phyloP scores from a whole-genome alignment of 2,329 filamentous ascomycete species.

The Biscogniauxia marginata region DNA sequence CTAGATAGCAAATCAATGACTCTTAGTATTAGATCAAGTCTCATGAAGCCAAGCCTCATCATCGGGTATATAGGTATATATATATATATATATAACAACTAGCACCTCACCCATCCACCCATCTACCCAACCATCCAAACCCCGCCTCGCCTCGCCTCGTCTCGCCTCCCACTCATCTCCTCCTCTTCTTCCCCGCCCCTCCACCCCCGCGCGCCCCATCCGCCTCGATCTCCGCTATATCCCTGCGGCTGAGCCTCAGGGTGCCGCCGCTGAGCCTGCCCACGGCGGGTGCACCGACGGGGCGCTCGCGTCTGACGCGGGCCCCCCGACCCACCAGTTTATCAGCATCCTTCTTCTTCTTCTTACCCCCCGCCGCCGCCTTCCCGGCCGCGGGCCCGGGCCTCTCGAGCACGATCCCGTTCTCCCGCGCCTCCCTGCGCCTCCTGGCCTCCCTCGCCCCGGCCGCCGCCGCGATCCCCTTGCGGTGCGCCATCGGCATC shows the following conservation, averaged over 20 bases:
- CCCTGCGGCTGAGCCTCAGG: conserved; percentile 73
- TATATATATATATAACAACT: too few species aligned
- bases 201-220: conserved; percentile 12
- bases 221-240: conserved; percentile 51
- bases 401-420: conserved; percentile 82
- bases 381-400: conserved; percentile 15
- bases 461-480: conserved; percentile 75
- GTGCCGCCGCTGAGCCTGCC: conserved; percentile 74
- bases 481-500: conserved; percentile 85
- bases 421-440: conserved; percentile 79
- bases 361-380: conserved; percentile 34
- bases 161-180: too few species aligned
- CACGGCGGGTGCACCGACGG: conserved; percentile 73
- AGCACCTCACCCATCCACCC: background rate
- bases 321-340: conserved; percentile 12
- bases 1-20: too few species aligned
- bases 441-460: conserved; percentile 66
- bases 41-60: too few species aligned
- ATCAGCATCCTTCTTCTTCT: conserved; percentile 40
- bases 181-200: conserved; percentile 23
- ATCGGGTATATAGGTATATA: too few species aligned
- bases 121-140: background rate
- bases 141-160: too few species aligned
- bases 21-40: too few species aligned
- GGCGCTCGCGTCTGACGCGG: conserved; percentile 48